Base-by-base conservation (phyloP, 495 filamentous ascomycete species). In the Schizothecium vesticola region DNA sequence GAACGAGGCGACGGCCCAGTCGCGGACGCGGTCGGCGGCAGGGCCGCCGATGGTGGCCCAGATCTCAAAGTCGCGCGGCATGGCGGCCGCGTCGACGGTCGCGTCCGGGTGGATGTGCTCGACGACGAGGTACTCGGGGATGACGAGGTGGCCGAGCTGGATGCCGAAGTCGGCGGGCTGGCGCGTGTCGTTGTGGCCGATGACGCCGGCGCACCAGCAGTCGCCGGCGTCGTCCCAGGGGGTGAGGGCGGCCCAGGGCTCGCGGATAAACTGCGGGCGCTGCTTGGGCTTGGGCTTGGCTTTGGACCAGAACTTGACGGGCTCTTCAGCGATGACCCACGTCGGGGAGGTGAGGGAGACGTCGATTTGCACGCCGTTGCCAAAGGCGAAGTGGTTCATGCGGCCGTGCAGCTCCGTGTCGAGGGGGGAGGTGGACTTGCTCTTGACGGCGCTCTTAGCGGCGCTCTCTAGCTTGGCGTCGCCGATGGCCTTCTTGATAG, bases 211-310 rank as follows among this genome's bases (percentile, higher is more conserved):
- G 76, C 90, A 90, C 86, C 87, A 92, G 76, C 89, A 91, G 56
- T 91, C 85, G 31, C 86, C 87, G 22, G 86, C 81, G 31, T 91
- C 86, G 3, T 80, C 75, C 86, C 89, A 91, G 29, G 73, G 74
- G 3, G 75, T 71, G 16, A 91, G 77, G 0, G 88, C 90, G 10
- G 74, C 73, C 2, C 26, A 31, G 5, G 70, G 73, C 24, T 79
- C 76, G 3, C 69, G 57, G 21, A 64, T 59, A 69, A 66, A 81
- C 55, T 9, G 64, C 76, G 79, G 63, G 65, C 62, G 29, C 66
- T 67, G 29, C 68, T 19, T 16, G 21, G 56, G 64, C 72, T 36
- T 57, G 64, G 66, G 59, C 68, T 61, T 71, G 56, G 67, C 33
- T n/a, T 74, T 68, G 55, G 72, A 60, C 29, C 29, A 33, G 29